Evolutionary conservation across 805 yeast genomes (phyloP).

Genomic region (Pichia deserticola): DNA sequence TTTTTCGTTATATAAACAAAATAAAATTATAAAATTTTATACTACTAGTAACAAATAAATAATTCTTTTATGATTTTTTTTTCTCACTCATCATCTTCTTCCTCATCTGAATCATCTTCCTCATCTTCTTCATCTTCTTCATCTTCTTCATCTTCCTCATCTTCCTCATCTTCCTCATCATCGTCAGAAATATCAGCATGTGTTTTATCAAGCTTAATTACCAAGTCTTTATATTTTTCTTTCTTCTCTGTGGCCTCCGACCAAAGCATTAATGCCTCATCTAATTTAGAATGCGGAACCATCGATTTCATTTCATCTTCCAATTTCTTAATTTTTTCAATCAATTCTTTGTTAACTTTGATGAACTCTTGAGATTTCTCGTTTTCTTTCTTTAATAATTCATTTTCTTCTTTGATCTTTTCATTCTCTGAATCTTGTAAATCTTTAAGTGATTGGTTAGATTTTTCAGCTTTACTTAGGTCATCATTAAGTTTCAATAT

Average conservation of each 20-base stretch:
- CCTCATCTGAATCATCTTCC: not conserved
- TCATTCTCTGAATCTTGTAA: not conserved
- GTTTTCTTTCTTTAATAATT: not conserved
- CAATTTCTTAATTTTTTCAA: not conserved
- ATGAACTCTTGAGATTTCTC: not conserved
- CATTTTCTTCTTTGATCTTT: not conserved
- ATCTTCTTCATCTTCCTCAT: slow-evolving; percentile 1
- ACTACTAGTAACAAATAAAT: not conserved
- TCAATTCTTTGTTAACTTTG: not conserved
- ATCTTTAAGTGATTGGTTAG: not conserved
- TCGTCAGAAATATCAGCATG: slow-evolving; percentile 6
- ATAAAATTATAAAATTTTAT: not conserved
- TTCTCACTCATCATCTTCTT: not conserved
- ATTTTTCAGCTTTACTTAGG: not conserved
- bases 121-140: slow-evolving; percentile 5
- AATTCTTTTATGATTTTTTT: not conserved
- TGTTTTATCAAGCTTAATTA: slow-evolving; percentile 6
- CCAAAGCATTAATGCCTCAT: slow-evolving; percentile 13
- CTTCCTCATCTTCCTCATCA: slow-evolving; percentile 5
- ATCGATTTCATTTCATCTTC: slow-evolving; percentile 2
- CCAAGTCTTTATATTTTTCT: slow-evolving; percentile 6
- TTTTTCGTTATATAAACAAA: no score
- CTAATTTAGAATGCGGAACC: slow-evolving; percentile 8
- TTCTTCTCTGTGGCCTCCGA: slow-evolving; percentile 9
- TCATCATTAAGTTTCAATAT: no score